Percentiles rank a stretch among this genome's conserved stretches.
Evolutionary conservation across 257 asterid genomes (phyloP).

Genomic region (Lavandula angustifolia): DNA sequence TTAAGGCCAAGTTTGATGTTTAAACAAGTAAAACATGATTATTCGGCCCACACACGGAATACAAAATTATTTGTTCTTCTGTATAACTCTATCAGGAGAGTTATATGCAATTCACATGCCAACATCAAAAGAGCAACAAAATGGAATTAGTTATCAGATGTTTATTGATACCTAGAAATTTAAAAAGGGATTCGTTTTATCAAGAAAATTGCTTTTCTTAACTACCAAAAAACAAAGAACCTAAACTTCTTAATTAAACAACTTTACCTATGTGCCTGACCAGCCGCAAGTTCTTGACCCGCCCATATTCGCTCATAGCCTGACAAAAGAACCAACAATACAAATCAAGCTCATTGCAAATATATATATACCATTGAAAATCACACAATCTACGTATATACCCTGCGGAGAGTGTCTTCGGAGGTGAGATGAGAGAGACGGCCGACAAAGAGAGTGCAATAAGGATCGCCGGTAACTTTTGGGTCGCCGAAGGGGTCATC

Average conservation of each 20-base stretch:
- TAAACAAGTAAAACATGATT: background rate
- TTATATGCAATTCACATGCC: background rate
- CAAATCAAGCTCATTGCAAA: constrained; percentile 2
- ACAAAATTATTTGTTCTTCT: background rate
- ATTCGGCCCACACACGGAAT: background rate
- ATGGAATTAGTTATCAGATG: background rate
- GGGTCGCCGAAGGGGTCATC: constrained; percentile 96
- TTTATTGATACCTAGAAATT: background rate
- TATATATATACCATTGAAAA: background rate
- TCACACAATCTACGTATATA: constrained; percentile 9
- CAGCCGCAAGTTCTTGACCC: constrained; percentile 76
- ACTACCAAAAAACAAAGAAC: background rate
- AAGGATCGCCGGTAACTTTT: constrained; percentile 76
- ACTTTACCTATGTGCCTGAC: constrained; percentile 83
- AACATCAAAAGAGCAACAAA: background rate
- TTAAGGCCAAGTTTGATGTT: background rate
- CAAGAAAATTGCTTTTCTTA: constrained; percentile 3
- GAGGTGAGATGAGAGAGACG: constrained; percentile 83
- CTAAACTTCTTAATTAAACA: background rate
- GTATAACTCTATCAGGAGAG: constrained; percentile 2
- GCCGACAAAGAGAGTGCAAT: constrained; percentile 82
- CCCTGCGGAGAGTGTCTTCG: constrained; percentile 77
- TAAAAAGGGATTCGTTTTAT: background rate
- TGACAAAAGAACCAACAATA: constrained; percentile 30
- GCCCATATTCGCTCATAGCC: constrained; percentile 85